Percentiles rank a stretch among this genome's conserved stretches.
These are phyloP conservation scores for Neoarthrinium moseri DNA, from an alignment of 2,329 filamentous ascomycete genomes.

Conservation along the genomic window DNA sequence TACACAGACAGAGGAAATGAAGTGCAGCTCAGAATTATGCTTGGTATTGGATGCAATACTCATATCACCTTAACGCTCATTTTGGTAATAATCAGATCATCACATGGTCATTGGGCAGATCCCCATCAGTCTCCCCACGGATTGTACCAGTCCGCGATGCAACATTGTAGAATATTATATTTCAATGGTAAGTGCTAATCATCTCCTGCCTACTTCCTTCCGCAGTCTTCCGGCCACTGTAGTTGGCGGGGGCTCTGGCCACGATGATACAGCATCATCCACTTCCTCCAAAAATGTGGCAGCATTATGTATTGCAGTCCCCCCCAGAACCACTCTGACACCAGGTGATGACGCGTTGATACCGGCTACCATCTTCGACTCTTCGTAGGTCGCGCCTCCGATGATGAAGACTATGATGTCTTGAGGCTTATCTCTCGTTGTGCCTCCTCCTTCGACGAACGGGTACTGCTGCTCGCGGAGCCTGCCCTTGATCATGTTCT, in stretches of 20 bases:
- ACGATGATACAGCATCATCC: conserved; percentile 80
- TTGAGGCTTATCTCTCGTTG: conserved; percentile 91
- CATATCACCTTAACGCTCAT: neutral
- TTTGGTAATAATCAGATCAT: neutral
- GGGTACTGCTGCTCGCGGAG: conserved; percentile 86
- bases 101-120: neutral
- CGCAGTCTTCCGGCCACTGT: conserved; percentile 62
- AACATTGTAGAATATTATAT: too few species aligned
- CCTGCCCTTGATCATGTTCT: conserved; percentile 89
- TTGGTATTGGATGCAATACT: neutral
- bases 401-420: conserved; percentile 95
- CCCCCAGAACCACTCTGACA: conserved; percentile 83
- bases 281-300: conserved; percentile 87
- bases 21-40: neutral
- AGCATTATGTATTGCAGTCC: conserved; percentile 86
- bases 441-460: conserved; percentile 84
- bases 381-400: conserved; percentile 92
- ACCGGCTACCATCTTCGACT: conserved; percentile 93
- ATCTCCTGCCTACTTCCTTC: conserved; percentile 57
- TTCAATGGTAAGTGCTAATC: too few species aligned
- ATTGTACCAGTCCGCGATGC: too few species aligned
- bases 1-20: neutral
- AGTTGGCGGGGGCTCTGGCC: conserved; percentile 70
- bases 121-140: neutral
- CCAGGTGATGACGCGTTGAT: conserved; percentile 90